Conservation (phyloP, 805 yeast genomes). For the Teunomyces panamensis region DNA sequence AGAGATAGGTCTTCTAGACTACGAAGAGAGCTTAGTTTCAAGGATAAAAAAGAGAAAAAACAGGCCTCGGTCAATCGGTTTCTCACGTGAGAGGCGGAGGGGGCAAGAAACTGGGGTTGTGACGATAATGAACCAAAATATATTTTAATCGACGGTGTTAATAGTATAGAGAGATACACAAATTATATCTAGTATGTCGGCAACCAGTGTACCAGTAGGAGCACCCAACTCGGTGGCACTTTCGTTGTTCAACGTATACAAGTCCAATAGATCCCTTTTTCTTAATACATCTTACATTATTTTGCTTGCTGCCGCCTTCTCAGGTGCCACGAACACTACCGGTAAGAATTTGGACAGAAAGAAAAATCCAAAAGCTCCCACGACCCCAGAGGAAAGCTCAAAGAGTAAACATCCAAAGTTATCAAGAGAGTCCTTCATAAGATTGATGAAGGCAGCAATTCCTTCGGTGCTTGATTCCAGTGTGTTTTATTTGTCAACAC, state of each 20-base stretch:
- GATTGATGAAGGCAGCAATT: constrained; percentile 34
- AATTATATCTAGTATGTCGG: not conserved
- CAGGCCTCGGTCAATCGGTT: constrained; percentile 1
- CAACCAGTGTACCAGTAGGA: not conserved
- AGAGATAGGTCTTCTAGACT: not conserved
- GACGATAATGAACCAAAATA: not conserved
- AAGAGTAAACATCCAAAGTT: constrained; percentile 20
- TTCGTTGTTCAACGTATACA: constrained; percentile 32
- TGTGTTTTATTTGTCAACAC: constrained; percentile 42
- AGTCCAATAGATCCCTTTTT: constrained; percentile 37
- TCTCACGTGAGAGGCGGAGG: constrained; percentile 1
- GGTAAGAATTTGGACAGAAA: constrained; percentile 3
- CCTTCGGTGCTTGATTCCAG: constrained; percentile 30
- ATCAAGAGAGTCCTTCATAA: constrained; percentile 25
- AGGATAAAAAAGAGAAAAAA: not conserved
- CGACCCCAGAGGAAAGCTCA: not conserved
- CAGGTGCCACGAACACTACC: constrained; percentile 36
- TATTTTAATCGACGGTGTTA: not conserved
- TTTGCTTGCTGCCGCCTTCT: constrained; percentile 40
- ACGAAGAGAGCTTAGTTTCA: not conserved
- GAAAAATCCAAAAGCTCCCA: constrained; percentile 1
- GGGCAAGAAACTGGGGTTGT: constrained; percentile 1
- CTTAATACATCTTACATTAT: constrained; percentile 42
- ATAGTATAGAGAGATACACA: not conserved
- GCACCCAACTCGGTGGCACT: constrained; percentile 3